Evolutionary conservation across 768 basidiomycete genomes (phyloP).

Genomic region (Tylopilus sp.): DNA sequence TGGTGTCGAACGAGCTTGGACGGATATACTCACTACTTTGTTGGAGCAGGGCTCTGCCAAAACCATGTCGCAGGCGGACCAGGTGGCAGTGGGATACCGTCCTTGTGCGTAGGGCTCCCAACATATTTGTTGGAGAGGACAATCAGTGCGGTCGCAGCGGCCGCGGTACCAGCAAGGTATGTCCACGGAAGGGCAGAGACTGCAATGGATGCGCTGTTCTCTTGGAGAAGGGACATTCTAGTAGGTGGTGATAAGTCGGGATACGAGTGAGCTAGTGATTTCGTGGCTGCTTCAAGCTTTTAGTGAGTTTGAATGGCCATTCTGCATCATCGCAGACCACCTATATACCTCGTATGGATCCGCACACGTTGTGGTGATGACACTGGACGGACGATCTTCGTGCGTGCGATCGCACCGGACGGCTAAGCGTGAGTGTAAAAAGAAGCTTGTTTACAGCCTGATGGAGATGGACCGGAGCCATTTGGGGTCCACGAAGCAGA

Average conservation of each 20-base stretch:
- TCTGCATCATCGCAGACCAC: neutral
- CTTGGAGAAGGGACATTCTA: neutral
- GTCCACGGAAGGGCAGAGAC: neutral
- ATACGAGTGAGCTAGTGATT: neutral
- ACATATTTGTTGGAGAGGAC: neutral
- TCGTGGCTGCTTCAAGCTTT: neutral
- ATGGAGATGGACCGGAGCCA: too few relatives aligned
- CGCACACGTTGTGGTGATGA: neutral
- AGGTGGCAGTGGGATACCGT: neutral
- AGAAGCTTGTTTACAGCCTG: too few relatives aligned
- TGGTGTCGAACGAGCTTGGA: too few relatives aligned
- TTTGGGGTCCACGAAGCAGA: too few relatives aligned
- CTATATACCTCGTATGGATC: neutral
- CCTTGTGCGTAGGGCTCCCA: neutral
- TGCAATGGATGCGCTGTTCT: neutral
- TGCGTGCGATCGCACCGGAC: neutral
- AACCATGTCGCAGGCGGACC: constrained; percentile 2
- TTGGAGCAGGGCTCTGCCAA: constrained; percentile 3
- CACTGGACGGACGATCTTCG: neutral
- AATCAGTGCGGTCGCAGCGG: neutral
- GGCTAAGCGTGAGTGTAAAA: neutral
- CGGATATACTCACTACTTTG: neutral
- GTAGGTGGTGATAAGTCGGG: neutral
- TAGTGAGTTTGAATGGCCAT: neutral
- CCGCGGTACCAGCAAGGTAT: neutral